Evolutionary conservation across 805 yeast species (phyloP).

Genomic region (Lachancea meyersii): DNA sequence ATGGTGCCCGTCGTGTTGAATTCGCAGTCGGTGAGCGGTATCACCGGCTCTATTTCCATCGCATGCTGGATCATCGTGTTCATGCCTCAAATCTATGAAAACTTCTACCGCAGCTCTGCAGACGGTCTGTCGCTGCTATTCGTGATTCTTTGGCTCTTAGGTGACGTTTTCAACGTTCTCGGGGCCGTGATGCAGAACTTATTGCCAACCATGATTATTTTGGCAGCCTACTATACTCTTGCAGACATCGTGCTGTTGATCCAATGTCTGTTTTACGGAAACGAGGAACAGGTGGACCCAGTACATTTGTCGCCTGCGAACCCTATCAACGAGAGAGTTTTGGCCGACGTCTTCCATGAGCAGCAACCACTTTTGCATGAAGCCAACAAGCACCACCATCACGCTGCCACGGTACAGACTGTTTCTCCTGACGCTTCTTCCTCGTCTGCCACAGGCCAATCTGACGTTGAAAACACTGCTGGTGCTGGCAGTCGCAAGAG

Average conservation of each 20-base stretch:
- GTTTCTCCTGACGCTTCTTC: conserved; percentile 9
- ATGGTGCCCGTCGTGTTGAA: conserved; percentile 50
- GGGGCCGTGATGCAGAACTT: conserved; percentile 90
- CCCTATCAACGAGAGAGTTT: conserved; percentile 68
- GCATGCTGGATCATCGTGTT: conserved; percentile 98
- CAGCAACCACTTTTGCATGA: conserved; percentile 23
- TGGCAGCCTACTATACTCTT: conserved; percentile 86
- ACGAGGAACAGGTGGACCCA: conserved; percentile 50
- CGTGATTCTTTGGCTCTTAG: conserved; percentile 85
- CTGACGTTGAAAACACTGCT: conserved; percentile 4
- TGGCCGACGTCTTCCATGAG: conserved; percentile 40
- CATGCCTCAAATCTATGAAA: conserved; percentile 94
- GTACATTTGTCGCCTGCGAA: conserved; percentile 85
- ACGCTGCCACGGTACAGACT: conserved; percentile 7
- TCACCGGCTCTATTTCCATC: conserved; percentile 71
- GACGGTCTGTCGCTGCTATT: conserved; percentile 87
- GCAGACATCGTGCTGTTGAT: conserved; percentile 81
- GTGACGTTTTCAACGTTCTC: conserved; percentile 87
- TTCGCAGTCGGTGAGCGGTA: conserved; percentile 70
- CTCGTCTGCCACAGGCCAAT: conserved; percentile 9
- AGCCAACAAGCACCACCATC: conserved; percentile 7
- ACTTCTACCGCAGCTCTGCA: conserved; percentile 74
- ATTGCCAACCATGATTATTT: conserved; percentile 86
- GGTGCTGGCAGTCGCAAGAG: conserved; percentile 16
- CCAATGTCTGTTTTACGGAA: conserved; percentile 79